Evolutionary conservation across 2,329 filamentous ascomycete genomes (phyloP).

Genomic region (Botryotinia convoluta): DNA sequence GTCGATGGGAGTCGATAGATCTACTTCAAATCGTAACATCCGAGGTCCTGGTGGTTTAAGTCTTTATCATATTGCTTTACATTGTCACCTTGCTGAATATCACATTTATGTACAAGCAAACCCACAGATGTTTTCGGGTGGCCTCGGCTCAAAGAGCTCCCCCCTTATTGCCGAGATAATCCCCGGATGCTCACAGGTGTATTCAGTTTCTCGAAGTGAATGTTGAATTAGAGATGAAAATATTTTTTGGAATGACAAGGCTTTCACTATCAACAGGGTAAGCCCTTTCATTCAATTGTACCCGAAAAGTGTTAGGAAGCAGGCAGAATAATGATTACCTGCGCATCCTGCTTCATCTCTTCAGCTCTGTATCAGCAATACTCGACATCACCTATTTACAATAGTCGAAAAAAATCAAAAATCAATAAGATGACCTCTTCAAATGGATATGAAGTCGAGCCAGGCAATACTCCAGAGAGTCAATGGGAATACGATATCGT

Average conservation of each 20-base stretch:
- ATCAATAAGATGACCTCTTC: not conserved
- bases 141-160: not conserved
- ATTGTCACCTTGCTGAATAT: no score
- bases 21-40: no score
- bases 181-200: not conserved
- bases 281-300: not conserved
- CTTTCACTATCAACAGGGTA: not conserved
- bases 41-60: not conserved
- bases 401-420: not conserved
- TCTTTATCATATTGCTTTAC: not conserved
- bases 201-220: not conserved
- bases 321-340: not conserved
- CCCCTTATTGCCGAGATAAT: not conserved
- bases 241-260: no score
- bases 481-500: not conserved
- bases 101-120: not conserved
- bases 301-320: no score
- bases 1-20: not conserved
- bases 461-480: accelerated
- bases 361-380: not conserved
- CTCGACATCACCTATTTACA: not conserved
- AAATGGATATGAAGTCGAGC: accelerated
- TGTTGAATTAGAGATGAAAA: not conserved
- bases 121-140: not conserved
- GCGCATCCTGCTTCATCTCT: not conserved